A percentile compares a stretch with the other conserved stretches of the same genome.
Conservation (phyloP, 2,329 filamentous ascomycete species). For the Pseudomassariella vexata region DNA sequence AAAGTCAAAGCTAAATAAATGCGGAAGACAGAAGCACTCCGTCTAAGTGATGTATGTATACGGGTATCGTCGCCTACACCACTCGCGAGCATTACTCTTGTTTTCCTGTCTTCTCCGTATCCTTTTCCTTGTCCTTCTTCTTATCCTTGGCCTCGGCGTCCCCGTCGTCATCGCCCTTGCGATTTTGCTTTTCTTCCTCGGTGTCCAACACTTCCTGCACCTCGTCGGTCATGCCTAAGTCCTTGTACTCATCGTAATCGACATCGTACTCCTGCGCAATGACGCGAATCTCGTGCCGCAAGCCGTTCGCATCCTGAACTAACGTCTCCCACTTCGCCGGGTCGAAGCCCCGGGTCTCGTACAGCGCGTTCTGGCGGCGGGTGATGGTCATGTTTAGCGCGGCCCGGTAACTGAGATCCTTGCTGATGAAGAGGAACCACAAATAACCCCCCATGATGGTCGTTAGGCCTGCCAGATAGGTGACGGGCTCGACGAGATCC, state of each 20-base stretch:
- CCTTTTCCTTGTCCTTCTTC: slow-evolving; percentile 23
- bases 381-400: slow-evolving; percentile 85
- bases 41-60: background rate
- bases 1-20: too few relatives aligned
- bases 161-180: slow-evolving; percentile 31
- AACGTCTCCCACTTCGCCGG: slow-evolving; percentile 69
- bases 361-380: slow-evolving; percentile 69
- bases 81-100: slow-evolving; percentile 1
- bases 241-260: slow-evolving; percentile 75
- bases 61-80: slow-evolving; percentile 7
- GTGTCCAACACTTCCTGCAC: slow-evolving; percentile 51
- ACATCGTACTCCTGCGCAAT: slow-evolving; percentile 85
- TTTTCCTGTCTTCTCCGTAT: slow-evolving; percentile 17
- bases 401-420: slow-evolving; percentile 79
- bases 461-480: slow-evolving; percentile 79
- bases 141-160: slow-evolving; percentile 29
- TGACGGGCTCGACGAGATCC: slow-evolving; percentile 88
- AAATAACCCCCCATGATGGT: slow-evolving; percentile 86
- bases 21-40: too few relatives aligned
- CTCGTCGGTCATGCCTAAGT: slow-evolving; percentile 66
- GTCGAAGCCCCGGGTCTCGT: slow-evolving; percentile 71
- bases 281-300: slow-evolving; percentile 72
- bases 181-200: slow-evolving; percentile 35
- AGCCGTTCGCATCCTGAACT: slow-evolving; percentile 71
- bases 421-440: slow-evolving; percentile 91